A percentile compares a stretch with the other conserved stretches of the same genome.
Conservation (phyloP, 2,329 filamentous ascomycete species). For the Fusarium haematococcum region DNA sequence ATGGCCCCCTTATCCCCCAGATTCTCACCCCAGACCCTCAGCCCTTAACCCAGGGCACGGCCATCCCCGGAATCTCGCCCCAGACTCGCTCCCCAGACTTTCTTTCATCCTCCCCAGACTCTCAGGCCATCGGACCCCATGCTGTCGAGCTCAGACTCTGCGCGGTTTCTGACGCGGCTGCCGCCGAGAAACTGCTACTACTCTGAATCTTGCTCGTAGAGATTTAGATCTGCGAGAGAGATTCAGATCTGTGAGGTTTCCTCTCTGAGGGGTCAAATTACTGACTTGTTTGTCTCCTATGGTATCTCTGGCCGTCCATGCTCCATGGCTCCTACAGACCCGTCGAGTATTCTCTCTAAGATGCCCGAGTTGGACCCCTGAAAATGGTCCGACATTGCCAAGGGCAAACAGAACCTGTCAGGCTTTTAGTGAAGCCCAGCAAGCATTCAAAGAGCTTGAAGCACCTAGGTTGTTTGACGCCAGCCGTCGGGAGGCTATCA, state of each 20-base stretch:
- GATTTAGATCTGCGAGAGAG: not conserved
- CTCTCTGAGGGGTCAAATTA: not conserved
- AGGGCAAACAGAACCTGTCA: not conserved
- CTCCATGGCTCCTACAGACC: not conserved
- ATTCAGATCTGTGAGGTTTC: not conserved
- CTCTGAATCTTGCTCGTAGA: not conserved
- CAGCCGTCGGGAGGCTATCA: not conserved
- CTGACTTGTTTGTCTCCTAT: not conserved
- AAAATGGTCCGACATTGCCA: not conserved
- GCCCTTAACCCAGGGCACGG: not conserved
- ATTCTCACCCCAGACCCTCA: constrained; percentile 25
- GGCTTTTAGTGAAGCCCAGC: not conserved
- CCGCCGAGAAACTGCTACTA: not conserved
- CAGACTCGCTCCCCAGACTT: not conserved
- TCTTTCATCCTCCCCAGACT: not conserved
- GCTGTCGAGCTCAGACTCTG: not conserved
- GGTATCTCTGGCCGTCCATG: not conserved
- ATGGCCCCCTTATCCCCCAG: constrained; percentile 14
- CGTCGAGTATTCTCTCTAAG: not conserved
- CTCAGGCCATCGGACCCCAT: not conserved
- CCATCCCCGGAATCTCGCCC: not conserved
- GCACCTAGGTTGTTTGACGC: not conserved
- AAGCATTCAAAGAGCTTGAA: not conserved
- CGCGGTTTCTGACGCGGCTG: not conserved
- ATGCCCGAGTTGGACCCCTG: not conserved